A percentile compares a stretch with the other conserved stretches of the same genome.
Evolutionary conservation across 1,139 yeast genomes (phyloP).

Genomic region (Kodamaea plutei): DNA sequence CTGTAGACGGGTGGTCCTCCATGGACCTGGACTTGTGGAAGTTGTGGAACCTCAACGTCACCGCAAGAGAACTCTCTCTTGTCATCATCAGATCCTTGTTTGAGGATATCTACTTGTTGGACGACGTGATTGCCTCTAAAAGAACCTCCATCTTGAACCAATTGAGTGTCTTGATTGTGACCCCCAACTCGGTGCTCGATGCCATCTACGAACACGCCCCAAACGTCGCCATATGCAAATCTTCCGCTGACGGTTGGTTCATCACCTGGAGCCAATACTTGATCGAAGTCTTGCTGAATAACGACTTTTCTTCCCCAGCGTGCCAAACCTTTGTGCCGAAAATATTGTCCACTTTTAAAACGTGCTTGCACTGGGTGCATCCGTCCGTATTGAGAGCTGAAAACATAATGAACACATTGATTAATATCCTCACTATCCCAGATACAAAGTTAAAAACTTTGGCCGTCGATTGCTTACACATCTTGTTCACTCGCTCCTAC

Average conservation of each 20-base stretch:
- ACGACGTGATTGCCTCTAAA: constrained; percentile 84
- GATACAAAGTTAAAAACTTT: constrained; percentile 69
- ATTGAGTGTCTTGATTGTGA: constrained; percentile 75
- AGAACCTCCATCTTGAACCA: constrained; percentile 77
- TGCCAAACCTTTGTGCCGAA: constrained; percentile 55
- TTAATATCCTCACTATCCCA: constrained; percentile 55
- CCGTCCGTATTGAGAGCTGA: constrained; percentile 69
- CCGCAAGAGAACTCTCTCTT: constrained; percentile 70
- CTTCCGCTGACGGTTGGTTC: constrained; percentile 84
- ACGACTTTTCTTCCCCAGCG: constrained; percentile 31
- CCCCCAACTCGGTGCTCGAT: constrained; percentile 64
- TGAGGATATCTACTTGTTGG: constrained; percentile 90
- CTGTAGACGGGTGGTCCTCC: constrained; percentile 74
- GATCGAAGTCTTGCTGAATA: constrained; percentile 44
- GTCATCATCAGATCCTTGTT: constrained; percentile 80
- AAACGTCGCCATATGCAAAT: constrained; percentile 56
- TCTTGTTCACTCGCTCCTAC: constrained; percentile 80
- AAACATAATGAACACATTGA: constrained; percentile 62
- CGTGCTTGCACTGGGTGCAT: constrained; percentile 88
- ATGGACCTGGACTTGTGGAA: constrained; percentile 78
- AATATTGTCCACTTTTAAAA: constrained; percentile 76
- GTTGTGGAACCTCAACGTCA: constrained; percentile 65
- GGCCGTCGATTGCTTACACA: constrained; percentile 88
- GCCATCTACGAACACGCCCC: constrained; percentile 71
- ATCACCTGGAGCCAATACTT: constrained; percentile 66